Evolutionary conservation across 345 rosid genomes (phyloP), one percentile per base, ranked within the genome.

Genomic region (Heritiera fomes): DNA sequence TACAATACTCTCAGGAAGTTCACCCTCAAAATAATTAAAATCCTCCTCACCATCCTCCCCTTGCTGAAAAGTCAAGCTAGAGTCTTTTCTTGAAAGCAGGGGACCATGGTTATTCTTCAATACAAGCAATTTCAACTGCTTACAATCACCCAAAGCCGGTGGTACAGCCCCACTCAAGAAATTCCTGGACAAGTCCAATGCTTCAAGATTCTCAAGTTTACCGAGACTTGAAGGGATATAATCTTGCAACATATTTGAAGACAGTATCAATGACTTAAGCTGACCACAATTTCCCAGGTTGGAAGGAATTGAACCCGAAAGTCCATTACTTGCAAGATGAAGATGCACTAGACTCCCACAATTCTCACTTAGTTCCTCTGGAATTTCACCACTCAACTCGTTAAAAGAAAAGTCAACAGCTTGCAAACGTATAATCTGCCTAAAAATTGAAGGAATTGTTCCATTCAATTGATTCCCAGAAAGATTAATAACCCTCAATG

Each of bases 381-480:
- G 70, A 65, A 65, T 65, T 65, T 65, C 28, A 50, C 89, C 88
- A 67, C 82, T 79, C 71, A 88, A 77, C 47, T 17, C 6, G 79
- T 87, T 88, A 52, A 61, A 85, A 5, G 88, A 87, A 52, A 88
- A 73, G 4, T 83, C 73, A 64, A 85, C 64, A 65, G 78, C 82
- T 78, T 79, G 79, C 73, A 85, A 71, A 59, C 69, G 63, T 8
- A 70, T 53, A 52, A 85, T 43, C 59, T 6, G 53, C 65, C 70
- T 18, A 65, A 65, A 65, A 38, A 65, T 75, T 49, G 20, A 41
- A 79, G 20, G 83, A 69, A 65, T 65, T 18, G 70, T 65, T 65
- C 70, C 70, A 65, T 65, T 65, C 23, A 65, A 65, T 7, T 40
- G 70, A 65, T 65, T 65, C 47, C 70, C 70, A 65, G 70, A 65